Evolutionary conservation across 2,329 filamentous ascomycete genomes (phyloP), one percentile per base, ranked within the genome.

Genomic region (Fusarium sp.): DNA sequence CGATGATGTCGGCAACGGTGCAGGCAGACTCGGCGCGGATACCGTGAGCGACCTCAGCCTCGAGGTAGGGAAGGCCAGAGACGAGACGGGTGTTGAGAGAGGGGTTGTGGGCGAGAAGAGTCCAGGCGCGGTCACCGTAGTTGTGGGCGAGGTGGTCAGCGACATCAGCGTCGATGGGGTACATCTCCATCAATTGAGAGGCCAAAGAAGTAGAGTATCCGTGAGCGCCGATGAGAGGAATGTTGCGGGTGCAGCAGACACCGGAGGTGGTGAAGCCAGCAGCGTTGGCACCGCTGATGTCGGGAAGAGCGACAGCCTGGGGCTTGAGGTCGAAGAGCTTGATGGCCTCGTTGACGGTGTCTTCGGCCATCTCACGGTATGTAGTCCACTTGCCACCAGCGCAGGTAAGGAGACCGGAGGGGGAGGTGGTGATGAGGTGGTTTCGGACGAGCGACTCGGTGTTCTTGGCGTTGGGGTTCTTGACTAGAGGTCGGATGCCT

Each of bases 341-440:
- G 80, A 94, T 86, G 29, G 92, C 92, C 75, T 93, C 90, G 76
- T 95, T 92, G 66, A 96, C 92, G 49, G 92, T 91, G 75, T 95
- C 92, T 79, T 96, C 91, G 55, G 93, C 91, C 93, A 96, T 96
- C 78, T 94, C 91, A 58, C 92, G 91, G 82, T 95, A 96, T 13
- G 92, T 96, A 8, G 92, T 96, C 92, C 92, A 95, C 82, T 95
- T 96, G 67, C 92, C 92, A 73, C 92, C 92, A 34, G 92, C 92
- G 79, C 92, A 94, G 54, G 92, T 95, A 72, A 96, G 83, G 18
- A 96, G 86, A 16, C 92, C 92, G 2, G 92, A 92, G 8, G 87
- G 81, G 22, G 92, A 94, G 44, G 92, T 87, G 54, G 91, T 91
- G 72, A 95, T 87, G 54, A 96, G 86, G 77, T 96, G 92, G 81